These are phyloP conservation scores for Cardamine occulta DNA, from an alignment of 345 rosid species.

Conservation along the genomic window DNA sequence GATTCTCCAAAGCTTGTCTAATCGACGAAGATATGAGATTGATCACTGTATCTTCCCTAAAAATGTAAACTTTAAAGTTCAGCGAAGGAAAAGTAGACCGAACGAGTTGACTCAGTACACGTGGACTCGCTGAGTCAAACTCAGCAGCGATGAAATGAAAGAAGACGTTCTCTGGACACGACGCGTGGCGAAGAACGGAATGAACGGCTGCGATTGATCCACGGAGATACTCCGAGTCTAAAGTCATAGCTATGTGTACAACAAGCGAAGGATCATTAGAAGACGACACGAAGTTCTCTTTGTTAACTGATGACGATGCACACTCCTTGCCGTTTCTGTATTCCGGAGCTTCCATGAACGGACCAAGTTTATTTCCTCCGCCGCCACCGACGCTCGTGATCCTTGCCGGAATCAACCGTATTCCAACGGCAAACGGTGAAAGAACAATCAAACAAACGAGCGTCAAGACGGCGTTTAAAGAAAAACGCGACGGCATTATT, in stretches of 20 bases:
- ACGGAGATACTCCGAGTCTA: conserved; percentile 89
- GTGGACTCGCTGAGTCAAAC: conserved; percentile 89
- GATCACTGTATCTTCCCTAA: conserved; percentile 83
- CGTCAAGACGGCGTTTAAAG: conserved; percentile 39
- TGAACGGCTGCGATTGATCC: conserved; percentile 99
- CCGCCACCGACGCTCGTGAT: conserved; percentile 20
- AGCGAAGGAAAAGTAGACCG: conserved; percentile 94
- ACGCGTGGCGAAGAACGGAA: conserved; percentile 87
- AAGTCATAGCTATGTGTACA: conserved; percentile 93
- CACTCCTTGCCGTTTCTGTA: conserved; percentile 89
- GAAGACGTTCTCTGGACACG: conserved; percentile 88
- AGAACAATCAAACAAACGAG: conserved; percentile 35
- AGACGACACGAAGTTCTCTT: conserved; percentile 46
- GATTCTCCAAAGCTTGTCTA: conserved; percentile 87
- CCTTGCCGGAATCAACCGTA: conserved; percentile 57
- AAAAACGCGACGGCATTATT: conserved; percentile 40
- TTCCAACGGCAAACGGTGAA: conserved; percentile 53
- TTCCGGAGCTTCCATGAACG: conserved; percentile 83
- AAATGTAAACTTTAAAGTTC: conserved; percentile 85
- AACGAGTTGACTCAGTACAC: conserved; percentile 73
- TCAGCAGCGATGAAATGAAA: conserved; percentile 88
- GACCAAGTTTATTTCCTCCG: conserved; percentile 37
- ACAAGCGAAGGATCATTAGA: conserved; percentile 68
- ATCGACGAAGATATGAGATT: conserved; percentile 87
- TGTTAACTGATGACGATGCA: conserved; percentile 35